phyloP scores from a whole-genome alignment of 768 basidiomycete species.

The Kwoniella heveanensis region DNA sequence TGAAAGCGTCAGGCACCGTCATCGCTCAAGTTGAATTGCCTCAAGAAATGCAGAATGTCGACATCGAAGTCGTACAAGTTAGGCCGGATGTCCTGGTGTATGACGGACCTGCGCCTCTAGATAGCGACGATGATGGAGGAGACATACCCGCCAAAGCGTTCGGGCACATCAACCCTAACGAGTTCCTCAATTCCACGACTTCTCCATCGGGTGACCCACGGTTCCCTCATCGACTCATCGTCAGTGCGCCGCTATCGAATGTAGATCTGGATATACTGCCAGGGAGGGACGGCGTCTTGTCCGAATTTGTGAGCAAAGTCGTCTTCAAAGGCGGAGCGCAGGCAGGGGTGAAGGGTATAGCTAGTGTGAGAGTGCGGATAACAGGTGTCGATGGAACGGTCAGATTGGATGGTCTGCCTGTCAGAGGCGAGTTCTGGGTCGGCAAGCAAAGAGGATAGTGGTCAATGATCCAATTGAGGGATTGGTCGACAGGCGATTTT shows the following conservation, averaged over 20 bases:
- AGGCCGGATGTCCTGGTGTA: constrained; percentile 55
- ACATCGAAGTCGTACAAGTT: constrained; percentile 62
- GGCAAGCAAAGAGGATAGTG: constrained; percentile 39
- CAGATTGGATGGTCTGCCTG: constrained; percentile 43
- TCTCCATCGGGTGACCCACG: constrained; percentile 20
- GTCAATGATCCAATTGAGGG: too few relatives aligned
- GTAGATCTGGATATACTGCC: constrained; percentile 61
- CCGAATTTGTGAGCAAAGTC: constrained; percentile 54
- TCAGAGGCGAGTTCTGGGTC: constrained; percentile 42
- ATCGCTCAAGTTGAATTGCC: constrained; percentile 61
- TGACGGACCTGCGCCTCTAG: constrained; percentile 55
- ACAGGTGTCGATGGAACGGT: constrained; percentile 39
- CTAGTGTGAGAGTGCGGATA: constrained; percentile 43
- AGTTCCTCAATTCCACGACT: constrained; percentile 59
- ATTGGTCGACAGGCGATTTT: too few relatives aligned
- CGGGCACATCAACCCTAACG: constrained; percentile 64
- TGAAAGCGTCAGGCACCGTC: constrained; percentile 50
- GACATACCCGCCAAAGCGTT: constrained; percentile 50
- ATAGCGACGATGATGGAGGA: constrained; percentile 57
- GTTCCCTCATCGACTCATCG: constrained; percentile 35
- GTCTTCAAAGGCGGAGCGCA: constrained; percentile 55
- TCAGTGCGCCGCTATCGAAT: constrained; percentile 47
- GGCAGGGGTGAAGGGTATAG: constrained; percentile 53
- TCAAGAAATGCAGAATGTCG: constrained; percentile 66
- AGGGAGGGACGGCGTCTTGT: constrained; percentile 57